These are phyloP conservation scores for Galerina sulciceps DNA, from an alignment of 768 basidiomycete genomes.

Conservation along the genomic window DNA sequence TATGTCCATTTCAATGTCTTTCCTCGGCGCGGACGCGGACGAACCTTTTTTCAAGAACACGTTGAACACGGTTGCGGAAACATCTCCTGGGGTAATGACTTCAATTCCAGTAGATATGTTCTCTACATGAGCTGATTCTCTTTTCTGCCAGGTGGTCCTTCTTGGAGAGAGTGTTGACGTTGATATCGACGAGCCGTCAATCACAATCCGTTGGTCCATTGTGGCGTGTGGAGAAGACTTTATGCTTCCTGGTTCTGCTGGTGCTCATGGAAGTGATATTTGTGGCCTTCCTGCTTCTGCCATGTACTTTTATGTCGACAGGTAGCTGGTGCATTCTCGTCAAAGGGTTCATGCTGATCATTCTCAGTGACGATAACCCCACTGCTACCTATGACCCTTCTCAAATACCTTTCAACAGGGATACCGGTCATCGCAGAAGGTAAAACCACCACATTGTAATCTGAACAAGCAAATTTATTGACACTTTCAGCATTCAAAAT, in stretches of 20 bases:
- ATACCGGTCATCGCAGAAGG: conserved; percentile 47
- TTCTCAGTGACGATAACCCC: conserved; percentile 37
- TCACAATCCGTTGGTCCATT: conserved; percentile 61
- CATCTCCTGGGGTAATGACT: conserved; percentile 48
- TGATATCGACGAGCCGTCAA: conserved; percentile 60
- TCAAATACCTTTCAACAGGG: conserved; percentile 45
- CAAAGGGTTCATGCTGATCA: neutral
- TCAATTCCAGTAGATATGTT: neutral
- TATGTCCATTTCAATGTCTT: conserved; percentile 48
- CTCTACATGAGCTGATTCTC: conserved; percentile 4
- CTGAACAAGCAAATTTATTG: neutral
- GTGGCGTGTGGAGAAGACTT: conserved; percentile 51
- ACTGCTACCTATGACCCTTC: conserved; percentile 48
- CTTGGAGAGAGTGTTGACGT: conserved; percentile 62
- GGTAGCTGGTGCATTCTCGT: conserved; percentile 36
- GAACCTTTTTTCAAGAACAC: conserved; percentile 42
- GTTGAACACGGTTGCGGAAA: conserved; percentile 43
- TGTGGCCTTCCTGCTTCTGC: conserved; percentile 53
- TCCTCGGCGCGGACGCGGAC: conserved; percentile 47
- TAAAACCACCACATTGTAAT: conserved; percentile 20
- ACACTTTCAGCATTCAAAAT: conserved; percentile 49
- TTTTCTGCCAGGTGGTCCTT: conserved; percentile 47
- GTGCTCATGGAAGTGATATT: conserved; percentile 43
- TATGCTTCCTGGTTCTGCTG: conserved; percentile 49
- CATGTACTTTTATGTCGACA: conserved; percentile 52